Percentiles rank a stretch among this genome's conserved stretches.
Conservation (phyloP, 2,329 filamentous ascomycete genomes). For the Fusarium domesticum region DNA sequence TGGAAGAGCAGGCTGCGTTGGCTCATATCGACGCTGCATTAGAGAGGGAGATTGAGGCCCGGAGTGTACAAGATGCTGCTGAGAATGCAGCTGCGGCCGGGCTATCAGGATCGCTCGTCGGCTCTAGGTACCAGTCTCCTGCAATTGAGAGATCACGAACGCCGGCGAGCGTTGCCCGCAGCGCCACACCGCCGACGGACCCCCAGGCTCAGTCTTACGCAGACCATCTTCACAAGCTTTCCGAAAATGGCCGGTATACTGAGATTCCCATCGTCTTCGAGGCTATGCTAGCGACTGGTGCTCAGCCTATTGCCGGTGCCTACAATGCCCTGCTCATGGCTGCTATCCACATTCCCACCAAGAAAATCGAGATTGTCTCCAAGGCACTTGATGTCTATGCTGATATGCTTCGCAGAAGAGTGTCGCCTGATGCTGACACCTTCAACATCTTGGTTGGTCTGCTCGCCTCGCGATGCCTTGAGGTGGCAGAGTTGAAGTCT, state of each 20-base stretch:
- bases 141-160: conserved; percentile 40
- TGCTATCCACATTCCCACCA: conserved; percentile 75
- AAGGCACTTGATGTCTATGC: conserved; percentile 94
- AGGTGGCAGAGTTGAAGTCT: conserved; percentile 71
- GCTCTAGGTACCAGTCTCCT: conserved; percentile 43
- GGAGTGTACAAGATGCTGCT: conserved; percentile 44
- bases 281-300: conserved; percentile 77
- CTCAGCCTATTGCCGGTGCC: conserved; percentile 77
- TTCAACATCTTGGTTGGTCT: conserved; percentile 85
- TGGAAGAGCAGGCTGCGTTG: conserved; percentile 57
- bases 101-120: conserved; percentile 39
- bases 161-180: conserved; percentile 48
- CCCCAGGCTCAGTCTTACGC: conserved; percentile 69
- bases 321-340: conserved; percentile 89
- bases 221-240: conserved; percentile 73
- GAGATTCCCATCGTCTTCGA: conserved; percentile 92
- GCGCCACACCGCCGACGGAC: conserved; percentile 60
- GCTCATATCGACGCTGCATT: conserved; percentile 85
- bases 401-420: conserved; percentile 86
- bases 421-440: conserved; percentile 77
- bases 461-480: conserved; percentile 74
- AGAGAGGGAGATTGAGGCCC: conserved; percentile 68
- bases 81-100: conserved; percentile 40
- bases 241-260: conserved; percentile 68
- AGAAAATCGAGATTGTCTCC: conserved; percentile 79